phyloP scores from a whole-genome alignment of 2,329 filamentous ascomycete genomes.

The Curvularia lunata region DNA sequence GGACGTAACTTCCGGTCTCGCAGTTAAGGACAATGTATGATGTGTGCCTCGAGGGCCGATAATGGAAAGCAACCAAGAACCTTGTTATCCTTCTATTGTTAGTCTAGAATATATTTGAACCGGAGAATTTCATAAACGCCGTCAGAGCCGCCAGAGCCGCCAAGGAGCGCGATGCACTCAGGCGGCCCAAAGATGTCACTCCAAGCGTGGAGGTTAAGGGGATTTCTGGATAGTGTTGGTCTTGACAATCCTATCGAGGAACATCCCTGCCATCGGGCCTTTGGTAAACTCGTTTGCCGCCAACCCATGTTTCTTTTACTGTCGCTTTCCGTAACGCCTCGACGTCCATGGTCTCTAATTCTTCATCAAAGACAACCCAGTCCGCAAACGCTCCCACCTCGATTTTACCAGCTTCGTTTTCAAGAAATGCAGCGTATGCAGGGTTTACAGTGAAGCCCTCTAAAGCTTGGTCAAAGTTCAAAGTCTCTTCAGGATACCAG shows the following conservation, averaged over 20 bases:
- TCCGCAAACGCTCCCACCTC: conserved; percentile 68
- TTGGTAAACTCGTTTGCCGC: conserved; percentile 55
- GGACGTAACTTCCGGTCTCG: not conserved
- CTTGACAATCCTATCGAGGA: conserved; percentile 6
- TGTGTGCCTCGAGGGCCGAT: conserved; percentile 1
- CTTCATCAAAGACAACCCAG: conserved; percentile 71
- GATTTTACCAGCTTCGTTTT: conserved; percentile 66
- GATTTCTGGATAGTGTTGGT: not conserved
- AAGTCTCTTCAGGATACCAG: conserved; percentile 66
- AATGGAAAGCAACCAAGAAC: not conserved
- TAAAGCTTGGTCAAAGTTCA: conserved; percentile 66
- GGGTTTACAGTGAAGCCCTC: conserved; percentile 67
- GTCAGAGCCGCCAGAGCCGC: not conserved
- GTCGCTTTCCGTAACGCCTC: conserved; percentile 60
- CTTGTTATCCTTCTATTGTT: not conserved
- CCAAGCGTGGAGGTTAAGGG: not conserved
- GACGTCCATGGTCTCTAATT: conserved; percentile 58
- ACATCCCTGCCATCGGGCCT: conserved; percentile 22
- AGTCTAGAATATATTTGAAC: not conserved
- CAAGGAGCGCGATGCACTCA: not conserved
- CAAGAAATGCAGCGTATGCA: conserved; percentile 65
- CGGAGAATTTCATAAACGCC: not conserved
- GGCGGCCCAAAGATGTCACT: not conserved
- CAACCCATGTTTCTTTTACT: conserved; percentile 73
- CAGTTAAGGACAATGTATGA: not conserved